Evolutionary conservation across 495 filamentous ascomycete species (phyloP).

Genomic region (Neurospora discreta): DNA sequence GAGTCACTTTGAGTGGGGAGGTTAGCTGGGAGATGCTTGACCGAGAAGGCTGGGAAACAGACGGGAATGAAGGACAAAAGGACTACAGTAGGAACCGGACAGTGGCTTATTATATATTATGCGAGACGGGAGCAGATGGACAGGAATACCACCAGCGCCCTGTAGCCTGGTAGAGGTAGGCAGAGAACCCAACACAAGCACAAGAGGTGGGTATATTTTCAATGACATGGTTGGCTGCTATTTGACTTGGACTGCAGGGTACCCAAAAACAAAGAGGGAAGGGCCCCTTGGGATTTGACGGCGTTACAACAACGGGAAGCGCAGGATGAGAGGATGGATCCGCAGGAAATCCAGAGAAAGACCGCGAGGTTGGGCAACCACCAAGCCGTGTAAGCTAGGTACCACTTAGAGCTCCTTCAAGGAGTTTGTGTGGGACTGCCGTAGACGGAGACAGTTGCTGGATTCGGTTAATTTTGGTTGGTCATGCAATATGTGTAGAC

Average conservation of each 20-base stretch:
- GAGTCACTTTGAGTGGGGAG: slow-evolving; percentile 25
- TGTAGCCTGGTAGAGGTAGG: neutral
- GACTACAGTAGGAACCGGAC: slow-evolving; percentile 10
- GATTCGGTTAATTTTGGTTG: slow-evolving; percentile 2
- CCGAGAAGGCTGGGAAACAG: slow-evolving; percentile 12
- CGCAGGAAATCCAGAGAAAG: neutral
- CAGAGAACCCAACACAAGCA: neutral
- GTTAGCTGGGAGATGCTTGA: slow-evolving; percentile 14
- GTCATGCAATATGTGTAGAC: neutral
- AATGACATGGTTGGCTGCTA: slow-evolving; percentile 8
- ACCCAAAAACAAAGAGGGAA: neutral
- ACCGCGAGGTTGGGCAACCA: slow-evolving; percentile 11
- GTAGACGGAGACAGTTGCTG: slow-evolving; percentile 2
- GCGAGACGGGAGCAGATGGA: neutral
- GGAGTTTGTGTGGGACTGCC: neutral
- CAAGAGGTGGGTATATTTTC: neutral
- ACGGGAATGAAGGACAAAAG: slow-evolving; percentile 4
- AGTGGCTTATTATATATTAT: slow-evolving; percentile 23
- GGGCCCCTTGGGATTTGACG: neutral
- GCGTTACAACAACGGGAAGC: slow-evolving; percentile 3
- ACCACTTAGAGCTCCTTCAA: neutral
- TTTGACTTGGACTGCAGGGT: slow-evolving; percentile 9
- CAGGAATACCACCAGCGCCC: neutral
- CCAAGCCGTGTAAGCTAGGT: neutral
- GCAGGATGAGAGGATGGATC: slow-evolving; percentile 3